Percentiles rank a stretch among this genome's conserved stretches.
phyloP scores from a whole-genome alignment of 2,329 filamentous ascomycete genomes.

The Cordyceps cateniannulata region DNA sequence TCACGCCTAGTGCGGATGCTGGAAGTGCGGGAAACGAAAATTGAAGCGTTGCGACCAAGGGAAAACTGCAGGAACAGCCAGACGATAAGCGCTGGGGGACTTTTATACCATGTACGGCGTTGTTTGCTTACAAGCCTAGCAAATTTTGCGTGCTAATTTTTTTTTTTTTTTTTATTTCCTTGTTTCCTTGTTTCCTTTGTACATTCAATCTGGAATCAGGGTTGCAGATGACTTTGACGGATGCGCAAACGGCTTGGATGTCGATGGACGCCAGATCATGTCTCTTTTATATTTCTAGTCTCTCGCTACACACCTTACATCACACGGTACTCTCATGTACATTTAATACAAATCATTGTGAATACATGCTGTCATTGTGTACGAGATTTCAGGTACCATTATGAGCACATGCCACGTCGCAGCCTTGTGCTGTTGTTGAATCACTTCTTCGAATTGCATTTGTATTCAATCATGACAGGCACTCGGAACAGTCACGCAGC shows the following conservation, averaged over 20 bases:
- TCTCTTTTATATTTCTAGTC: conserved; percentile 6
- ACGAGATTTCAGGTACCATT: too few species aligned
- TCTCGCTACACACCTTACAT: conserved; percentile 5
- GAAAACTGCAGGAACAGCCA: conserved; percentile 9
- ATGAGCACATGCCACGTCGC: too few species aligned
- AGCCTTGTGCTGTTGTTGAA: too few species aligned
- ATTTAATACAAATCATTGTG: conserved; percentile 7
- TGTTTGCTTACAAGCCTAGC: background rate
- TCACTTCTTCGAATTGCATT: background rate
- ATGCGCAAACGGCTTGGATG: background rate
- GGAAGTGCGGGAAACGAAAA: background rate
- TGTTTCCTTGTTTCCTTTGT: conserved; percentile 3
- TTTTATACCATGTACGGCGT: conserved; percentile 11
- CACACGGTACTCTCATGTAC: conserved; percentile 9
- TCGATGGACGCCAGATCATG: background rate
- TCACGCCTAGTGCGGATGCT: conserved; percentile 12
- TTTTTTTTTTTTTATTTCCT: background rate
- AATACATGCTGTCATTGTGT: background rate
- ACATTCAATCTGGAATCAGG: background rate
- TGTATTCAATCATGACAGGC: background rate
- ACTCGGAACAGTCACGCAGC: background rate
- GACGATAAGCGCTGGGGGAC: background rate
- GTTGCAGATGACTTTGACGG: background rate
- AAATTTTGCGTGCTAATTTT: background rate
- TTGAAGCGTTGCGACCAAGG: background rate